Evolutionary conservation across 1,139 yeast species (phyloP).

Genomic region (Saccharomycopsis phalli): DNA sequence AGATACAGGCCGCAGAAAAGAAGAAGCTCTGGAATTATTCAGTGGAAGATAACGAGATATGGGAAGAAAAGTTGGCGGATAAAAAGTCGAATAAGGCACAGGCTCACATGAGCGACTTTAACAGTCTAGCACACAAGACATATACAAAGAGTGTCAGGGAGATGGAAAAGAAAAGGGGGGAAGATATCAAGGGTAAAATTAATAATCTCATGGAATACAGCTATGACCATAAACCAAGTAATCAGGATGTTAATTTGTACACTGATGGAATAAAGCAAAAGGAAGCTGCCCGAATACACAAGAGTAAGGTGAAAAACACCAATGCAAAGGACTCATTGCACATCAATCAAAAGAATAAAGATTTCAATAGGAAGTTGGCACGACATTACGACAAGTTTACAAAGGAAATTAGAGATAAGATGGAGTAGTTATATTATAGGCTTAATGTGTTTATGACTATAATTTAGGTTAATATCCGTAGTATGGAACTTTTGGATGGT

Average conservation of each 20-base stretch:
- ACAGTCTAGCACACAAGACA: slow-evolving; percentile 40
- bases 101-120: slow-evolving; percentile 32
- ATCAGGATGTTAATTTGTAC: slow-evolving; percentile 32
- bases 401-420: slow-evolving; percentile 28
- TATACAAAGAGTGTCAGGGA: slow-evolving; percentile 34
- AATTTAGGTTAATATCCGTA: too few species aligned
- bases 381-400: slow-evolving; percentile 44
- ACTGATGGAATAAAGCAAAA: slow-evolving; percentile 33
- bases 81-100: slow-evolving; percentile 21
- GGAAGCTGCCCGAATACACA: too few species aligned
- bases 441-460: neutral
- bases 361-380: slow-evolving; percentile 56
- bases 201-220: slow-evolving; percentile 17
- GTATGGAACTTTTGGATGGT: too few species aligned
- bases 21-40: slow-evolving; percentile 45
- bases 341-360: slow-evolving; percentile 60
- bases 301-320: slow-evolving; percentile 30
- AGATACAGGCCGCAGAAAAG: slow-evolving; percentile 31
- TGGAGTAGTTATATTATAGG: neutral
- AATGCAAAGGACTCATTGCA: slow-evolving; percentile 29
- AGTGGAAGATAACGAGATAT: slow-evolving; percentile 48
- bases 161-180: slow-evolving; percentile 22
- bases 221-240: slow-evolving; percentile 27
- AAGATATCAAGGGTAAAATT: slow-evolving; percentile 11
- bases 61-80: slow-evolving; percentile 36